Evolutionary conservation across 345 rosid genomes (phyloP).

Genomic region (Camelina sativa): DNA sequence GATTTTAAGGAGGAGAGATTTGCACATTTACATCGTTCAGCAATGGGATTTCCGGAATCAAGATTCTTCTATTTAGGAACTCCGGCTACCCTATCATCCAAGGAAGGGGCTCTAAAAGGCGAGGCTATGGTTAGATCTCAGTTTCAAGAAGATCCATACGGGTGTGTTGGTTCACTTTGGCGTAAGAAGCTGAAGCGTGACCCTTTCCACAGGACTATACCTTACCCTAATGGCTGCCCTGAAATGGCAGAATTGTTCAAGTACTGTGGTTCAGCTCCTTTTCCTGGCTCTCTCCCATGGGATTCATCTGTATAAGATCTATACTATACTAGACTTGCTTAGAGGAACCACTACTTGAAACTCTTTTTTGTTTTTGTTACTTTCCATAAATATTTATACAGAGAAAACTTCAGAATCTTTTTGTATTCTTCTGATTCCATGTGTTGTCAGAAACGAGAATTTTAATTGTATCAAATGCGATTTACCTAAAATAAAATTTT

Average conservation of each 20-base stretch:
- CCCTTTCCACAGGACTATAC: slow-evolving; percentile 90
- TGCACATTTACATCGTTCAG: slow-evolving; percentile 75
- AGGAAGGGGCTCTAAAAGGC: slow-evolving; percentile 76
- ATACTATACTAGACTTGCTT: slow-evolving; percentile 28
- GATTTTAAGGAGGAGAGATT: slow-evolving; percentile 92
- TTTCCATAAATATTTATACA: slow-evolving; percentile 22
- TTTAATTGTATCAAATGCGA: slow-evolving; percentile 4
- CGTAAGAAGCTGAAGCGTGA: slow-evolving; percentile 88
- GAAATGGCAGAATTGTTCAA: slow-evolving; percentile 77
- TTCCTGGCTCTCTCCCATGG: slow-evolving; percentile 90
- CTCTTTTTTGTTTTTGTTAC: slow-evolving; percentile 8
- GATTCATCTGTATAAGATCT: slow-evolving; percentile 20
- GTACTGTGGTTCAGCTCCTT: slow-evolving; percentile 79
- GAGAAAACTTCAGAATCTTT: slow-evolving; percentile 23
- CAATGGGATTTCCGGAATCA: slow-evolving; percentile 78
- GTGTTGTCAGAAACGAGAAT: neutral
- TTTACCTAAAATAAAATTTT: slow-evolving; percentile 1
- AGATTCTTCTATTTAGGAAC: slow-evolving; percentile 81
- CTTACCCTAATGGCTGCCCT: slow-evolving; percentile 92
- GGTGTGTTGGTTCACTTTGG: slow-evolving; percentile 77
- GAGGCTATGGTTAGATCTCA: slow-evolving; percentile 85
- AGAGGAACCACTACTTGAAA: slow-evolving; percentile 2
- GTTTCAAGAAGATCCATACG: slow-evolving; percentile 85
- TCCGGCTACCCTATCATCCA: slow-evolving; percentile 62
- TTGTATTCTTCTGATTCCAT: slow-evolving; percentile 3